Evolutionary conservation across 441 rosid species (phyloP), one percentile per base, ranked within the genome.

Genomic region (Populus hybrid): DNA sequence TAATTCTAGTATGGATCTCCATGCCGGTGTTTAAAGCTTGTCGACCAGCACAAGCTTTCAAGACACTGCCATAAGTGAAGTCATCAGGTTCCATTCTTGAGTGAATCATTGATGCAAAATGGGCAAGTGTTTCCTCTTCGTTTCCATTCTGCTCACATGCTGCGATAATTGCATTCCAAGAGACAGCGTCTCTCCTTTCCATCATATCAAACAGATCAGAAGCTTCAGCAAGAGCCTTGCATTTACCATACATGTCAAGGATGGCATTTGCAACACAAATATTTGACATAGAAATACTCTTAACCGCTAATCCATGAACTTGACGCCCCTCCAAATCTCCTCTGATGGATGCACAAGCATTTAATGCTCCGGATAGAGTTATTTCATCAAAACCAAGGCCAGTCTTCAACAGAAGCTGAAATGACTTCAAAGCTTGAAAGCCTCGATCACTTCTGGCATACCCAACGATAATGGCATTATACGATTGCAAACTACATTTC

Each of bases 131-230:
- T 72, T 87, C 88, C 73, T 36, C 83, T 82, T 83, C 90, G 36
- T 83, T 81, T 45, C 91, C 91, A 67, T 92, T 94, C 88, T 91
- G 97, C 78, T 89, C 97, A 76, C 90, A 86, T 31, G 95, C 95
- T 35, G 97, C 87, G 64, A 95, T 94, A 68, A 95, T 84, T 40
- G 98, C 94, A 81, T 95, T 95, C 99, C 99, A 95, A 71, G 98
- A 90, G 68, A 95, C 90, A 63, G 86, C 90, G 84, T 95, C 97
- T 74, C 92, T 87, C 81, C 77, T 85, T 24, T 81, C 83, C 99
- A 95, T 94, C 84, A 89, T 94, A 79, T 89, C 75, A 59, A 94
- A 92, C 53, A 90, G 77, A 23, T 61, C 16, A 78, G 82, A 85
- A 23, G 95, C 97, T 83, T 92, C 99, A n/a, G 29, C 64, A 42